Base-by-base conservation (phyloP, 805 yeast species). In the Starmerella ratchasimensis region DNA sequence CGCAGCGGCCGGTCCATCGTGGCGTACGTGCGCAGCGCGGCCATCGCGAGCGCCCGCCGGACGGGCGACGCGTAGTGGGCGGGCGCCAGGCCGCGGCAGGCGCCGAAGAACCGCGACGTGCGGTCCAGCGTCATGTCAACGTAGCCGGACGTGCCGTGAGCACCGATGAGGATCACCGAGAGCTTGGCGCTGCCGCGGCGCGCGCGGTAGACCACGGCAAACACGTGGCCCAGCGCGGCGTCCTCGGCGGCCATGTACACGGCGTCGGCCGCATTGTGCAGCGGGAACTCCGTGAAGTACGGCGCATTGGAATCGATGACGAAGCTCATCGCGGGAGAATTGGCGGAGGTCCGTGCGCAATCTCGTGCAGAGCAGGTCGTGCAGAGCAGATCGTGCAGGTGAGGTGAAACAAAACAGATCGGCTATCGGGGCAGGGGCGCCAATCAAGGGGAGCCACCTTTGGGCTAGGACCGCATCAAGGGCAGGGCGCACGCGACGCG, bases 11-110 rank as follows among this genome's bases (percentile, higher is more conserved):
- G 62, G 54, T 67, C 64, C 46, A 82, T 53, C 20, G 68, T 62
- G 3, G 82, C 74, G 52, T 67, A 83, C 18, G 81, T 72, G 47
- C 80, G 70, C 42, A 86, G 60, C 16, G 71, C 59, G 1, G 90
- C 66, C 3, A 84, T 72, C 0, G 96, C 95, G 27, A 86, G 62
- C 0, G 88, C 76, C 43, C 72, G 67, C 45, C 93, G 67, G 2
- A 77, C 80, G 33, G 72, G 74, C 8, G 80, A 71, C 4, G 61
- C 54, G 44, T 64, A 63, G 48, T 67, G 65, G 9, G 64, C 56
- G 0, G 62, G 61, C 0, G 67, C 53, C 32, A 88, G 60, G 49
- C 82, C 83, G 49, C 74, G 71, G 47, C 86, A 71, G 1, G 94
- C 90, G 1, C 80, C 84, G 60, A 69, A 81, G 54, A 74, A 88